Conservation (phyloP, 2,329 filamentous ascomycete species). For the Amauroascus verrucosus region DNA sequence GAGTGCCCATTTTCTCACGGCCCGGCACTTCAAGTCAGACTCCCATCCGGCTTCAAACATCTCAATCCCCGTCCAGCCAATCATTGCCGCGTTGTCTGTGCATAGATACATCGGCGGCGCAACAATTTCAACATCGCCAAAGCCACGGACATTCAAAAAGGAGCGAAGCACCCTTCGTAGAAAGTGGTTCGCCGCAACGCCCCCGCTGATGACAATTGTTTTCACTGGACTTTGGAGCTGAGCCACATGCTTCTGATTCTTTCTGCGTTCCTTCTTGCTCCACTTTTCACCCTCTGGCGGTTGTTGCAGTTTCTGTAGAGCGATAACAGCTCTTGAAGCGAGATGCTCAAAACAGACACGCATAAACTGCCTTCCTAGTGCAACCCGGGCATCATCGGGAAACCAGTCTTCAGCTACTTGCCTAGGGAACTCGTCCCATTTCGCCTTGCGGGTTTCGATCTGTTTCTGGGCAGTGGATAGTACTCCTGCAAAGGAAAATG, state of each 20-base stretch:
- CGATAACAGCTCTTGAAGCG: constrained; percentile 61
- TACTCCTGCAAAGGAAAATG: constrained; percentile 66
- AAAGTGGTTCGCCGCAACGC: constrained; percentile 78
- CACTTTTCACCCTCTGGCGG: background rate
- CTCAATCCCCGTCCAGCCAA: constrained; percentile 84
- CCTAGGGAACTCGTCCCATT: constrained; percentile 24
- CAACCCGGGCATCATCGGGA: constrained; percentile 50
- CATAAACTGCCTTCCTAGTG: constrained; percentile 65
- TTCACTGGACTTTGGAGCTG: constrained; percentile 27
- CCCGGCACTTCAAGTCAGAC: constrained; percentile 50
- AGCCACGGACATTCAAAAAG: constrained; percentile 59
- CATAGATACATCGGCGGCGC: constrained; percentile 71
- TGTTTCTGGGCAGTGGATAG: constrained; percentile 54
- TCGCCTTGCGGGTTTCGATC: constrained; percentile 32
- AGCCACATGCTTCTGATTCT: background rate
- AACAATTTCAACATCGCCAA: constrained; percentile 49
- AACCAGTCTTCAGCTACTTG: constrained; percentile 26
- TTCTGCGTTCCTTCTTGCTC: constrained; percentile 3
- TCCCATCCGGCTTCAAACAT: constrained; percentile 75
- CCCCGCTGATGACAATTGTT: constrained; percentile 74
- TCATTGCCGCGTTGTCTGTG: constrained; percentile 96
- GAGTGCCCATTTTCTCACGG: constrained; percentile 63
- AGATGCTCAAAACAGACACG: constrained; percentile 79
- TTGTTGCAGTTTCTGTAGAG: constrained; percentile 41
- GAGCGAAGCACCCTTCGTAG: constrained; percentile 55